Base-by-base conservation (phyloP, 192 early-diverging fungal species). In the Polychytrium aggregatum region DNA sequence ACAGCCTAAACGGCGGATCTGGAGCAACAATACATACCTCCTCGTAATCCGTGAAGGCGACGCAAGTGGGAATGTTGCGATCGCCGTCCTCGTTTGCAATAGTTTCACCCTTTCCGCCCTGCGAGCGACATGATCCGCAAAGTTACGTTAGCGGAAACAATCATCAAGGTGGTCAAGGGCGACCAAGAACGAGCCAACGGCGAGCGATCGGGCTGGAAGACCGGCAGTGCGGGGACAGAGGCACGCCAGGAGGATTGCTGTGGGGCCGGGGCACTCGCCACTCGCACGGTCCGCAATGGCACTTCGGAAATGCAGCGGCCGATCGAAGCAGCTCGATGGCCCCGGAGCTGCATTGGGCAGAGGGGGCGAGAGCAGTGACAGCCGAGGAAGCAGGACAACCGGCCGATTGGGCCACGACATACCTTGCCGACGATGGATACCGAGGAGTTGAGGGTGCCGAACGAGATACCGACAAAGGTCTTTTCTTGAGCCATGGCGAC, bases 11-110 rank as follows among this genome's bases (percentile, higher is more conserved):
- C 13, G 27, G 60, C 14, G 31, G 11, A 60, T 56, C 1, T 11
- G 13, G 6, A 49, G 36, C 37, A 35, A 63, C 34, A 17, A 60
- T 13, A 62, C 55, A 40, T 33, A 89, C 85, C 72, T 89, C 88
- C 53, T 93, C 95, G 41, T 89, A 82, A 37, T 79, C 84, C 0
- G 83, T 81, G 77, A 93, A 93, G 51, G 91, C 88, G 53, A 96
- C 83, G 63, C 84, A 85, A 33, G 89, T 81, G 31, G 95, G 88
- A 57, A 92, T 95, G 67, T 88, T 87, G 49, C 92, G 74, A 72
- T 94, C 90, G 64, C 95, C 95, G 57, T 98, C 95, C 68, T 92
- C 90, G 75, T 98, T 96, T 56, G 95, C 95, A 61, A 98, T 93
- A 50, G 85, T 81, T 46, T 92, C 89, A 28, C 84, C 71, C 46